Evolutionary conservation across 129 eudicot species (phyloP), one percentile per base, ranked within the genome.

Genomic region (Pittosporum tobira): DNA sequence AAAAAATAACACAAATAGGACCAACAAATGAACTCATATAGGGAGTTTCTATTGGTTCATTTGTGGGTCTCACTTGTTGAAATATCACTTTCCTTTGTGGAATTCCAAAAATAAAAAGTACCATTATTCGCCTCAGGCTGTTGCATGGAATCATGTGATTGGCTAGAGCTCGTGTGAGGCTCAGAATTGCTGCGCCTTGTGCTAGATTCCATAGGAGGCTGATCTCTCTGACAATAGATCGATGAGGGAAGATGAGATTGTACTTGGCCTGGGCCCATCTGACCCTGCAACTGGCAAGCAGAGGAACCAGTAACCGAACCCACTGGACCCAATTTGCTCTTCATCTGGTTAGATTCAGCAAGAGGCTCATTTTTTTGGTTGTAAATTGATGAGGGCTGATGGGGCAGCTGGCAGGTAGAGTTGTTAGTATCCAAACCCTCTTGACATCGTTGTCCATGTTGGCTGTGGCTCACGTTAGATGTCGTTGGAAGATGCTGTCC

Each of bases 81-180:
- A n/a, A n/a, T n/a, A n/a, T n/a, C n/a, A n/a, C n/a, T n/a, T n/a
- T n/a, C n/a, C n/a, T n/a, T n/a, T n/a, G n/a, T n/a, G n/a, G n/a
- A n/a, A n/a, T n/a, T n/a, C 13, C 34, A 10, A 2, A 9, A n/a
- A n/a, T n/a, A n/a, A n/a, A n/a, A 24, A 25, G 57, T 51, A 51
- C 57, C 57, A 51, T 51, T 51, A 21, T 21, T 18, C 22, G 13
- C 34, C 57, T 51, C 57, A 10, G 18, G 57, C 24, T 25, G 57
- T 29, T 21, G 57, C 57, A 21, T n/a, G n/a, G 57, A 29, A 51
- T n/a, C 34, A 27, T 51, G 20, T 14, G 36, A 51, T 29, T 51
- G 20, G 57, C 57, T 51, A 51, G 57, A 51, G 11, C 57, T 51
- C 22, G 30, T 51, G 57, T 25, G 30, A 51, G 57, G 29, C 14